A percentile compares a stretch with the other conserved stretches of the same genome.
Conservation (phyloP, 225 moss, liverwort and hornwort species). For the Polytrichum commune region DNA sequence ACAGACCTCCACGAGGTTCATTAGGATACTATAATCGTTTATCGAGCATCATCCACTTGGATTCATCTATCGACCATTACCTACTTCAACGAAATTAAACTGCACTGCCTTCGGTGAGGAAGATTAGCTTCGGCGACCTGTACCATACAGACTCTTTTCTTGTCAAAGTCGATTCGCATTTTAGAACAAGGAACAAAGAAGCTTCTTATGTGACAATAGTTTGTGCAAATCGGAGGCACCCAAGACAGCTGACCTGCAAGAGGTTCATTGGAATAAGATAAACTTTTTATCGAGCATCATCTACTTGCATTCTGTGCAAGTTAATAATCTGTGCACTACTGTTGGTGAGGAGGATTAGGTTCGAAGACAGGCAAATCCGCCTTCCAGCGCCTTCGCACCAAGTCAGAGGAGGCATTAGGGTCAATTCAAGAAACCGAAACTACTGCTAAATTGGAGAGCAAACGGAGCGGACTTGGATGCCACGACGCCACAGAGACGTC, state of each 20-base stretch:
- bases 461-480: too few relatives aligned
- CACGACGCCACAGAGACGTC: too few relatives aligned
- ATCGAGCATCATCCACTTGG: background rate
- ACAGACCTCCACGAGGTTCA: background rate
- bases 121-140: background rate
- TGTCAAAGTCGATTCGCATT: constrained; percentile 1
- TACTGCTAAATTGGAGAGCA: too few relatives aligned
- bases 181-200: background rate
- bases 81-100: too few relatives aligned
- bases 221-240: constrained; percentile 2
- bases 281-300: background rate
- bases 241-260: background rate
- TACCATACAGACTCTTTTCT: constrained; percentile 9
- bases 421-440: too few relatives aligned
- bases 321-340: too few relatives aligned
- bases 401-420: too few relatives aligned
- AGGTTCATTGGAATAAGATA: background rate
- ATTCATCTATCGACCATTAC: too few relatives aligned
- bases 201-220: background rate
- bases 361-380: background rate
- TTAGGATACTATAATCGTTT: background rate
- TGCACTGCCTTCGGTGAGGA: too few relatives aligned
- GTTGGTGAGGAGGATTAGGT: too few relatives aligned
- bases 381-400: too few relatives aligned
- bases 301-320: too few relatives aligned